phyloP scores from a whole-genome alignment of 345 rosid genomes.

The Draba incana region DNA sequence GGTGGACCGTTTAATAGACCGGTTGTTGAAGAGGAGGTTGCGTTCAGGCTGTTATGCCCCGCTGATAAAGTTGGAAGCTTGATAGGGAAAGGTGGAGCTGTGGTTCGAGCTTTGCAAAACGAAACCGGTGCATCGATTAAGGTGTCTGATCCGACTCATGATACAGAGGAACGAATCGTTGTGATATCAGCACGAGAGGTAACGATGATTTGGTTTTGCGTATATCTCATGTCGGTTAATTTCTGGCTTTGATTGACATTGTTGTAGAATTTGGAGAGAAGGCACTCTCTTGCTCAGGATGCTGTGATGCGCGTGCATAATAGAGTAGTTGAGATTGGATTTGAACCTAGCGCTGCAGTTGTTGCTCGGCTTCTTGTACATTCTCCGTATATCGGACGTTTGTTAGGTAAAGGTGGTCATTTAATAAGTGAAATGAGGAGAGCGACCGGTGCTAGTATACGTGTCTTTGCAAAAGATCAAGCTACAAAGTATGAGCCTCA shows the following conservation, averaged over 20 bases:
- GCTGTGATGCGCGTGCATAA: slow-evolving; percentile 73
- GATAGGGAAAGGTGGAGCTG: slow-evolving; percentile 83
- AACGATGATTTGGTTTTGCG: too few species aligned
- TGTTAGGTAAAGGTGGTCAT: slow-evolving; percentile 77
- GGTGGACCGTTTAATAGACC: slow-evolving; percentile 55
- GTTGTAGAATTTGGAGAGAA: slow-evolving; percentile 64
- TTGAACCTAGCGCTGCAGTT: slow-evolving; percentile 67
- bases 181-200: slow-evolving; percentile 75
- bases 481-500: slow-evolving; percentile 54
- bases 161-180: slow-evolving; percentile 68
- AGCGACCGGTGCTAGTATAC: slow-evolving; percentile 71
- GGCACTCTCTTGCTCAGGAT: slow-evolving; percentile 75
- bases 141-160: slow-evolving; percentile 60
- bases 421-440: slow-evolving; percentile 72
- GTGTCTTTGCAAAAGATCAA: slow-evolving; percentile 66
- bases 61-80: slow-evolving; percentile 76
- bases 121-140: slow-evolving; percentile 81
- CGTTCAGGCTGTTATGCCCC: slow-evolving; percentile 66
- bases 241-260: slow-evolving; percentile 4
- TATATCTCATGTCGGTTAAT: not conserved
- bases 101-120: slow-evolving; percentile 58
- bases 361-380: slow-evolving; percentile 75
- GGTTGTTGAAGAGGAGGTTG: slow-evolving; percentile 61
- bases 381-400: slow-evolving; percentile 62
- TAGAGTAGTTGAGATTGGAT: slow-evolving; percentile 74